Percentiles rank a stretch among this genome's conserved stretches.
phyloP scores from a whole-genome alignment of 2,329 filamentous ascomycete genomes.

The Curvularia verruculosa region DNA sequence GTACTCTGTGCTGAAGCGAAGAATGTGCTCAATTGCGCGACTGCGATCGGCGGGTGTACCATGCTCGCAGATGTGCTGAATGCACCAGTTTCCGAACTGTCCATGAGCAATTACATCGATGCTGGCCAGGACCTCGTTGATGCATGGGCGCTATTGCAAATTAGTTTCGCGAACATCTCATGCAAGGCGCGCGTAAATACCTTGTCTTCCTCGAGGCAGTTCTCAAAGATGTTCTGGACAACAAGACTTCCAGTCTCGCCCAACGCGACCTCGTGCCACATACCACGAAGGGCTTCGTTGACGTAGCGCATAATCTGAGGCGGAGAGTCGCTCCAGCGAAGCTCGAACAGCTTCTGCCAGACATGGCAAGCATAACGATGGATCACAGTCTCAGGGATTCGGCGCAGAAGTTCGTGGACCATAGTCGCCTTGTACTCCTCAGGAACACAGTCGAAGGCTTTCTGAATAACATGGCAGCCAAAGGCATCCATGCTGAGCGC shows the following conservation, averaged over 20 bases:
- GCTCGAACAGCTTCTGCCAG: constrained; percentile 98
- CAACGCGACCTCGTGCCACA: constrained; percentile 98
- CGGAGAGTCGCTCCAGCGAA: constrained; percentile 92
- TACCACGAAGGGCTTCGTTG: constrained; percentile 90
- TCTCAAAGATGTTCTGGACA: constrained; percentile 99
- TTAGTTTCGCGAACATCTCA: constrained; percentile 6
- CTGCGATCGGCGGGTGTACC: constrained; percentile 88
- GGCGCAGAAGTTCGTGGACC: constrained; percentile 95
- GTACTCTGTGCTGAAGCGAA: constrained; percentile 91
- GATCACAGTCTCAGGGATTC: constrained; percentile 96
- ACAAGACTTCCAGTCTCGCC: constrained; percentile 97
- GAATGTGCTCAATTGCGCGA: constrained; percentile 92
- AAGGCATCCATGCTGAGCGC: constrained; percentile 98
- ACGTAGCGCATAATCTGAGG: constrained; percentile 99
- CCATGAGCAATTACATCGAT: constrained; percentile 97
- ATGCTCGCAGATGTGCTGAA: constrained; percentile 98
- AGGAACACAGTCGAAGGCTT: constrained; percentile 96
- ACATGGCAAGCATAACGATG: constrained; percentile 99
- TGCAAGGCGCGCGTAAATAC: constrained; percentile 54
- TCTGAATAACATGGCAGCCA: constrained; percentile 97
- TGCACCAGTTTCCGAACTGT: constrained; percentile 99
- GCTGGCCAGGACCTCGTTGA: constrained; percentile 92
- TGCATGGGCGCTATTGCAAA: constrained; percentile 77
- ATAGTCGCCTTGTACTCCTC: constrained; percentile 98
- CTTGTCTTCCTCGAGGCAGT: constrained; percentile 98